These are phyloP conservation scores for Saturnispora gosingensis DNA, from an alignment of 805 yeast genomes.

Conservation along the genomic window DNA sequence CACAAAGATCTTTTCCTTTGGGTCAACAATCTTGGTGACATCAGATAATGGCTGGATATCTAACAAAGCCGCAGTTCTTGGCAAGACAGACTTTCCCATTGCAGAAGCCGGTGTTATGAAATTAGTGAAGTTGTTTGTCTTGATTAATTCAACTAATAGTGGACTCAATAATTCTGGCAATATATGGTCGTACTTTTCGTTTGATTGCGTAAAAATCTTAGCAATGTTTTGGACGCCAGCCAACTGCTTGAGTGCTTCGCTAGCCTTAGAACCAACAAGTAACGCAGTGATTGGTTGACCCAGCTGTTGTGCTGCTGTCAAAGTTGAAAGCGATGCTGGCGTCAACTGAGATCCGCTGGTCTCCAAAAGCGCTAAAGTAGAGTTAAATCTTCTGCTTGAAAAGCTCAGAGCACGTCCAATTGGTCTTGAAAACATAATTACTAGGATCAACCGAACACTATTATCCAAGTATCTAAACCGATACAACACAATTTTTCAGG, in stretches of 20 bases:
- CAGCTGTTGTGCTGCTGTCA: constrained; percentile 69
- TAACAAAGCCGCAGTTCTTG: constrained; percentile 76
- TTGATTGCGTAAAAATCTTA: constrained; percentile 51
- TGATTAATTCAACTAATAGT: constrained; percentile 41
- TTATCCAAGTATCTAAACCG: not conserved
- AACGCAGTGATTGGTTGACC: constrained; percentile 78
- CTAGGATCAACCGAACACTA: not conserved
- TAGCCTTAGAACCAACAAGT: constrained; percentile 55
- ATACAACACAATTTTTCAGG: not conserved
- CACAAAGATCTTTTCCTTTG: constrained; percentile 52
- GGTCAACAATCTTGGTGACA: constrained; percentile 54
- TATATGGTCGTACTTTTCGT: constrained; percentile 51
- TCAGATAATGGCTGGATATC: constrained; percentile 88
- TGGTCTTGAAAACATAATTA: constrained; percentile 3
- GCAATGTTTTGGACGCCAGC: constrained; percentile 44
- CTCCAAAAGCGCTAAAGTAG: constrained; percentile 72
- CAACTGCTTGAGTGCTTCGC: constrained; percentile 40
- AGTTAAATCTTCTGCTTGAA: constrained; percentile 25
- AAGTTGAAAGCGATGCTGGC: constrained; percentile 60
- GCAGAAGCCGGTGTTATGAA: constrained; percentile 74
- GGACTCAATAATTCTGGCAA: constrained; percentile 79
- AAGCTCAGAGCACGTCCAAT: not conserved
- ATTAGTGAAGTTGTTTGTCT: constrained; percentile 31
- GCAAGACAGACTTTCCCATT: constrained; percentile 77
- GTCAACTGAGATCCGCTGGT: constrained; percentile 43